Evolutionary conservation across 1,284 basidiomycete genomes (phyloP), one percentile per base, ranked within the genome.

Genomic region (Cutaneotrichosporon mucoides): DNA sequence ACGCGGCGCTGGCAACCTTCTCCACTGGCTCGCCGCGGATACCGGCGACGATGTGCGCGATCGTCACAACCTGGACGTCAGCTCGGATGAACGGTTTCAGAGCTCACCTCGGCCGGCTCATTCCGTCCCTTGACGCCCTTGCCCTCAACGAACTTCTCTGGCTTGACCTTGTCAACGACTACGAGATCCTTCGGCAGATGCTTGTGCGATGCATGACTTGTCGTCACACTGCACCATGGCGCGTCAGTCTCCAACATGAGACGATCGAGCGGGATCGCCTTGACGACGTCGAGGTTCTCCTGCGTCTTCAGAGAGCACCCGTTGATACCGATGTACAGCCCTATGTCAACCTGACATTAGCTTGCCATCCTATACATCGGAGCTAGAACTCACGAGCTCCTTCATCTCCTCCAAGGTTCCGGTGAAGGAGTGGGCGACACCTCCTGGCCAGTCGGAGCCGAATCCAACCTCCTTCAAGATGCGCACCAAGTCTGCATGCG

Each of bases 341-440:
- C 88, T 85, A 89, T 86, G 15, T 79, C 75, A 66, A 86, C 82
- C 53, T 55, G 45, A 6, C 3, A 38, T 41, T 15, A 47, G 45
- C 12, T 10, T 38, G n/a, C 6, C 35, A 37, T 0, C 13, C 16
- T 9, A 4, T 9, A 15, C 35, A 9, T 6, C 12, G 36, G 3
- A 35, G n/a, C 43, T n/a, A 6, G 15, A 4, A 48, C 53, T 41
- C 38, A 55, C 53, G 7, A 90, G 77, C 70, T 94, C 88, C 7
- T 78, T 69, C 49, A 84, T 84, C 73, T 94, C 90, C 33, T 82
- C 81, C 1, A 72, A 65, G 0, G 83, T 84, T 0, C 91, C 92
- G 0, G 90, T 92, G 76, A 92, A 92, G 66, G 87, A 89, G 76
- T 94, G 92, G 7, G 92, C 90, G 7, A 93, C 90, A 0, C 88